These are phyloP conservation scores for Pugionium dolabratum DNA, from an alignment of 345 rosid genomes.

Conservation along the genomic window DNA sequence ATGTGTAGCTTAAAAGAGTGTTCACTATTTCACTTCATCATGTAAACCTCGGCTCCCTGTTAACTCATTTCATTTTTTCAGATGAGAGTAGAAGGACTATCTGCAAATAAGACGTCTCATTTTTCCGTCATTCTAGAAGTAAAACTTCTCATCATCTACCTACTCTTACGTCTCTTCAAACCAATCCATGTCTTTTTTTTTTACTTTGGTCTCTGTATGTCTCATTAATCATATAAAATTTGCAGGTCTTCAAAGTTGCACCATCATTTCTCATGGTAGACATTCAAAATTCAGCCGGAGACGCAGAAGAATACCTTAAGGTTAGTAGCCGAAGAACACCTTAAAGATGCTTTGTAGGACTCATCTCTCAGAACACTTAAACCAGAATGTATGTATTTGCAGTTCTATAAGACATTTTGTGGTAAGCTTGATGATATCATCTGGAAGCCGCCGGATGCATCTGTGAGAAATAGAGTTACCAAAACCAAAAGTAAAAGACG, in stretches of 20 bases:
- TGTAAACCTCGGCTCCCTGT: background rate
- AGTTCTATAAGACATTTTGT: slow-evolving; percentile 90
- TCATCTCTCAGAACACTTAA: background rate
- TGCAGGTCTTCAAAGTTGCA: slow-evolving; percentile 88
- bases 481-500: slow-evolving; percentile 70
- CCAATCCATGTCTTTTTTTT: background rate
- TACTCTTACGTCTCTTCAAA: slow-evolving; percentile 5
- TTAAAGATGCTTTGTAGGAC: background rate
- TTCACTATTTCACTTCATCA: background rate
- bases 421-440: slow-evolving; percentile 88
- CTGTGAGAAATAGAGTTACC: slow-evolving; percentile 54
- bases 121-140: slow-evolving; percentile 87
- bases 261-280: slow-evolving; percentile 87
- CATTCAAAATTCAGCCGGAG: slow-evolving; percentile 65
- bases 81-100: slow-evolving; percentile 98
- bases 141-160: slow-evolving; percentile 18
- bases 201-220: background rate
- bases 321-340: slow-evolving; percentile 43
- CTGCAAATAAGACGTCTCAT: slow-evolving; percentile 61
- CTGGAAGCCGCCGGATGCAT: slow-evolving; percentile 78
- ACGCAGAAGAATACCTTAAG: slow-evolving; percentile 68
- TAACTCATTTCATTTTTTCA: slow-evolving; percentile 34
- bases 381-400: slow-evolving; percentile 30
- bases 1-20: background rate
- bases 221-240: background rate